These are phyloP conservation scores for Aspergillus fischeri DNA, from an alignment of 2,329 filamentous ascomycete species.

Conservation along the genomic window DNA sequence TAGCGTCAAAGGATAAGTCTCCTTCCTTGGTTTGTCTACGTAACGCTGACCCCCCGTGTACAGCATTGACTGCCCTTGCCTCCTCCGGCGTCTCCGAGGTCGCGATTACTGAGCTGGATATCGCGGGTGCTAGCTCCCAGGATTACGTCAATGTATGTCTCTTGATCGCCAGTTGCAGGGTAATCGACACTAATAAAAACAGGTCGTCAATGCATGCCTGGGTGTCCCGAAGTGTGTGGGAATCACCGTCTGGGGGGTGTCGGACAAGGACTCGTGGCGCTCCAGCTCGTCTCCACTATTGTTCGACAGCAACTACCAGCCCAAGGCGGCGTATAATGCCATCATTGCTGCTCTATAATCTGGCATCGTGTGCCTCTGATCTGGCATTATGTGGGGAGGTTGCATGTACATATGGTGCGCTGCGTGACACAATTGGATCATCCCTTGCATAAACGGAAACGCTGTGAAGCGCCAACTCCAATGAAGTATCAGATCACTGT, in stretches of 20 bases:
- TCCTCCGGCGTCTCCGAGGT: conserved; percentile 51
- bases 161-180: conserved; percentile 4
- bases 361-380: background rate
- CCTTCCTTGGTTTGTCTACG: background rate
- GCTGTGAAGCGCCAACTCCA: too few species aligned
- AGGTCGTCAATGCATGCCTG: conserved; percentile 53
- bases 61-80: conserved; percentile 53
- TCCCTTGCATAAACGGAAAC: background rate
- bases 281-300: conserved; percentile 35
- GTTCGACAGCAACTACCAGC: conserved; percentile 39
- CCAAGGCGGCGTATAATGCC: conserved; percentile 40
- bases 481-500: background rate
- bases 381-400: too few species aligned
- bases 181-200: conserved; percentile 15
- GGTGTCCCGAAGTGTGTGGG: conserved; percentile 58
- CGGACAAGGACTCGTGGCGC: conserved; percentile 44
- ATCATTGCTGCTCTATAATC: conserved; percentile 4
- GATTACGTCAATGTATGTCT: conserved; percentile 54
- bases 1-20: conserved; percentile 1
- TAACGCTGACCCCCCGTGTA: conserved; percentile 20
- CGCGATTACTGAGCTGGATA: conserved; percentile 66
- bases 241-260: conserved; percentile 59
- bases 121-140: conserved; percentile 50
- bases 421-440: background rate
- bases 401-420: background rate